Base-by-base conservation (phyloP, 495 filamentous ascomycete species). In the Echria macrotheca region DNA sequence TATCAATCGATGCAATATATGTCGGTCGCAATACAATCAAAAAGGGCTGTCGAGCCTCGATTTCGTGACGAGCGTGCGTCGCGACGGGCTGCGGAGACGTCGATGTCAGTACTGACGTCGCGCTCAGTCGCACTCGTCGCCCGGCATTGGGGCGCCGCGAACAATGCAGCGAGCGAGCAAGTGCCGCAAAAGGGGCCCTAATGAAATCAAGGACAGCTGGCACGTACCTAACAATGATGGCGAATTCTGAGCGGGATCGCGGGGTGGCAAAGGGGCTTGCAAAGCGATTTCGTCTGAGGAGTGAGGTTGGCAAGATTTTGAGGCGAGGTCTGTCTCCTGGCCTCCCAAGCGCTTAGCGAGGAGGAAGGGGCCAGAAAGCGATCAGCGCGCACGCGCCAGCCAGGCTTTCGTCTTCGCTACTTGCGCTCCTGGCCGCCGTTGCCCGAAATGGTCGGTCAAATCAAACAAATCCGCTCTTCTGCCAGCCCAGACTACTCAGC, bases 91-190 rank as follows among this genome's bases (percentile, higher is more conserved):
- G 44, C 23, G 43, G 53, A 48, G 49, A 52, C 45, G 52, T 41
- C 42, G 41, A 49, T 45, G 57, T 53, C 47, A 52, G 52, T 46
- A 45, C 48, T 58, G 49, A 53, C 40, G 58, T 55, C 48, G 54
- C 50, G 47, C 43, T 25, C 44, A 31, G 37, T 38, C 14, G 42
- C 51, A 54, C n/a, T n/a, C 31, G 28, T 46, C 47, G 55, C 33
- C 36, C 37, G 54, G 41, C 22, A 29, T 32, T 33, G 33, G 32
- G 43, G 33, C 50, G 42, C 23, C 11, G 39, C 8, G 9, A 44
- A 19, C 48, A 29, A 24, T 32, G 22, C 3, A 11, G 24, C 35
- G 9, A 15, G n/a, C n/a, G 35, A 33, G 33, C 23, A 15, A 18
- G 23, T 12, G 45, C n/a, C 10, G 4, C 15, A 48, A 4, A 19